Percentiles rank a stretch among this genome's conserved stretches.
Conservation (phyloP, 441 rosid species). For the Erodium trifolium region DNA sequence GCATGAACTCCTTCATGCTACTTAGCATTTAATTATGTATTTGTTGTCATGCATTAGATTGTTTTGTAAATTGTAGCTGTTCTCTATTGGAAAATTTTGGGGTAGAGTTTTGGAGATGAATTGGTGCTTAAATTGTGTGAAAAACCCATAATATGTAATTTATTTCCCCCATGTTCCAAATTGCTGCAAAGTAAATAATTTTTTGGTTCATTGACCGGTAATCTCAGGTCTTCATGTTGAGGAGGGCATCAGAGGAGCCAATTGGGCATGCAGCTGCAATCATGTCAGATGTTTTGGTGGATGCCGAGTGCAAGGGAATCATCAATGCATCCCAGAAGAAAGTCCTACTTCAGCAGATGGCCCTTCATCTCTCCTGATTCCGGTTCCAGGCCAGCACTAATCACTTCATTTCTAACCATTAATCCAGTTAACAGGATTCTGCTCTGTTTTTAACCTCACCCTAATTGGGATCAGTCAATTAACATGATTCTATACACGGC, state of each 20-base stretch:
- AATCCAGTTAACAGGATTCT: background rate
- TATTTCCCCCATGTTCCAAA: background rate
- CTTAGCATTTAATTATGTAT: background rate
- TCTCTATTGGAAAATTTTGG: background rate
- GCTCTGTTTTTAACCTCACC: background rate
- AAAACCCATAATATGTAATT: background rate
- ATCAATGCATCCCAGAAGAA: conserved; percentile 57
- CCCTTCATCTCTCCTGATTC: conserved; percentile 38
- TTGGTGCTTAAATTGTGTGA: background rate
- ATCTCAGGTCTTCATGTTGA: conserved; percentile 58
- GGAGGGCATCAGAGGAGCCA: conserved; percentile 58
- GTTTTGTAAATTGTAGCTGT: background rate
- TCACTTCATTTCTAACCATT: background rate
- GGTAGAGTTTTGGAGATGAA: background rate
- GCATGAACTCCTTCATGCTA: background rate
- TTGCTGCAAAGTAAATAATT: background rate
- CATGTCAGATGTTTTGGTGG: conserved; percentile 54
- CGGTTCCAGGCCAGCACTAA: background rate
- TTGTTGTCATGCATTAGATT: background rate
- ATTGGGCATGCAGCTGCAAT: conserved; percentile 58
- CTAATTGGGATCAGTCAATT: conserved; percentile 1
- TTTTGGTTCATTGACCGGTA: conserved; percentile 6
- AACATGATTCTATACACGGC: background rate
- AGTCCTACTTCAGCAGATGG: conserved; percentile 52
- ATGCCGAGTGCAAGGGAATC: conserved; percentile 57